These are phyloP conservation scores for Amylostereum chailletii DNA, from an alignment of 1,284 basidiomycete species.

Conservation along the genomic window DNA sequence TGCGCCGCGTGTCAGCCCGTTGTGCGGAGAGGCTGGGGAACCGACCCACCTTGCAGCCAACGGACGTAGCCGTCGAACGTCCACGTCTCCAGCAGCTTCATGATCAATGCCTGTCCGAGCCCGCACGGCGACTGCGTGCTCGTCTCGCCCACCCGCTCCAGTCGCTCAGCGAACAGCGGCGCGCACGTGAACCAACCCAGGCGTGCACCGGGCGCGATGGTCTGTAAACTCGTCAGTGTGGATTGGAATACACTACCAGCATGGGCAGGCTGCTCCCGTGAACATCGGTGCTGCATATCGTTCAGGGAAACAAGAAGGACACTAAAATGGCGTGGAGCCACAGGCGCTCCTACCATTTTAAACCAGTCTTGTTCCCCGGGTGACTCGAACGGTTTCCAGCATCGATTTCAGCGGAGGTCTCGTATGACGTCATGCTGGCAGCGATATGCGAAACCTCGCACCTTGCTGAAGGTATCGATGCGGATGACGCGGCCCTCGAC, in stretches of 20 bases:
- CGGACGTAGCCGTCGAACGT: conserved; percentile 63
- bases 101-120: conserved; percentile 60
- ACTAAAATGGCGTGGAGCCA: no score
- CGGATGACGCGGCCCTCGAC: conserved; percentile 75
- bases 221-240: conserved; percentile 27
- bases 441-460: conserved; percentile 13
- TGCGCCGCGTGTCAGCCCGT: conserved; percentile 12
- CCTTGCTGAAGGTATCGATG: conserved; percentile 77
- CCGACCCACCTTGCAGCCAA: conserved; percentile 56
- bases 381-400: no score
- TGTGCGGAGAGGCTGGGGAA: not conserved
- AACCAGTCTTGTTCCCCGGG: no score
- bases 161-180: conserved; percentile 60
- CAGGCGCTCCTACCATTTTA: no score
- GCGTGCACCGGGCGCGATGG: conserved; percentile 69
- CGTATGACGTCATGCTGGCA: not conserved
- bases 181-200: conserved; percentile 77
- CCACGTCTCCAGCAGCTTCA: conserved; percentile 60
- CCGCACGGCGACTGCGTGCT: conserved; percentile 69
- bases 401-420: no score
- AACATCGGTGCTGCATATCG: no score
- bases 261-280: no score
- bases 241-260: not conserved
- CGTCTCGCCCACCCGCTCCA: conserved; percentile 71
- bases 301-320: no score